These are phyloP conservation scores for Thielaviopsis euricoi DNA, from an alignment of 2,329 filamentous ascomycete genomes.

Conservation along the genomic window DNA sequence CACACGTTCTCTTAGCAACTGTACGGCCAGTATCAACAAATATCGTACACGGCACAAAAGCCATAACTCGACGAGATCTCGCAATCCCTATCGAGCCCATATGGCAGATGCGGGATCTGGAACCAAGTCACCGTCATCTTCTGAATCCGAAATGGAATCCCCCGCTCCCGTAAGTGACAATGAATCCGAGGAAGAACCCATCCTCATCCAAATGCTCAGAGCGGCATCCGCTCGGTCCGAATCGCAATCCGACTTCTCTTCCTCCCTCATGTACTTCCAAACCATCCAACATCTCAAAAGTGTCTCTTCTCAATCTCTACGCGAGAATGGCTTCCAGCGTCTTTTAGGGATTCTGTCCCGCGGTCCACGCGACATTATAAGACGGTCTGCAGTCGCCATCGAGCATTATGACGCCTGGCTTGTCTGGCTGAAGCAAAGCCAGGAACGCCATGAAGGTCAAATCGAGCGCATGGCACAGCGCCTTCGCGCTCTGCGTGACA, in stretches of 20 bases:
- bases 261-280: conserved; percentile 72
- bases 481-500: conserved; percentile 65
- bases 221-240: conserved; percentile 63
- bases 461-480: conserved; percentile 61
- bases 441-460: conserved; percentile 58
- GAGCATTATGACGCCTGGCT: conserved; percentile 71
- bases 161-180: background rate
- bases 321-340: conserved; percentile 52
- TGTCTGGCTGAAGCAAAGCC: conserved; percentile 66
- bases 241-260: conserved; percentile 66
- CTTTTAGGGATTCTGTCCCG: conserved; percentile 59
- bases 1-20: conserved; percentile 53
- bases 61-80: background rate
- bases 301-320: conserved; percentile 42
- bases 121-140: background rate
- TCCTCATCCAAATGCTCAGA: conserved; percentile 57
- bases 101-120: background rate
- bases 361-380: conserved; percentile 52
- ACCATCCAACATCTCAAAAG: conserved; percentile 58
- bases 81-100: conserved; percentile 38
- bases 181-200: conserved; percentile 23
- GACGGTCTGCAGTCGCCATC: conserved; percentile 52
- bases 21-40: conserved; percentile 43
- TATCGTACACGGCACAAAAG: conserved; percentile 41
- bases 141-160: background rate